These are phyloP conservation scores for Calonectria hongkongensis DNA, from an alignment of 2,329 filamentous ascomycete genomes.

Conservation along the genomic window DNA sequence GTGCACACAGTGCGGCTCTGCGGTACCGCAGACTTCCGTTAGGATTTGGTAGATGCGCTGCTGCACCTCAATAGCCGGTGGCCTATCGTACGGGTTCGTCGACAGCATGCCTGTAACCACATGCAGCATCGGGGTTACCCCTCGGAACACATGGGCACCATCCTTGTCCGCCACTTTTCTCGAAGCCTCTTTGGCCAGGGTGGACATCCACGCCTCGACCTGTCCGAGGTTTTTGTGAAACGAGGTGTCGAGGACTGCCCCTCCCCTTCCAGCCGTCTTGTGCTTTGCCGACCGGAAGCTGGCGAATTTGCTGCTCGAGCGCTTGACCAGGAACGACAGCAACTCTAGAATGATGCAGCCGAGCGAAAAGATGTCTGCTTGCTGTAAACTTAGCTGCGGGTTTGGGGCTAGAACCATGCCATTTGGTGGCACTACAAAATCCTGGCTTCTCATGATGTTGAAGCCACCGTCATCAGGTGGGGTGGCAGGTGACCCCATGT, in stretches of 20 bases:
- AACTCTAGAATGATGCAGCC: slow-evolving; percentile 84
- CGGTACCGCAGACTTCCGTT: slow-evolving; percentile 67
- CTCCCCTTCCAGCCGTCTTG: slow-evolving; percentile 74
- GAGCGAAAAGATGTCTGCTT: slow-evolving; percentile 83
- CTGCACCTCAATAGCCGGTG: slow-evolving; percentile 71
- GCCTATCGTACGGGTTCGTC: slow-evolving; percentile 70
- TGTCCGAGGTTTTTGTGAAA: slow-evolving; percentile 83
- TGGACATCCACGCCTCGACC: slow-evolving; percentile 80
- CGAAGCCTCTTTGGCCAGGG: slow-evolving; percentile 75
- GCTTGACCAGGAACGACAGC: slow-evolving; percentile 81
- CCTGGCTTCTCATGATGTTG: slow-evolving; percentile 60
- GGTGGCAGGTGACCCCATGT: slow-evolving; percentile 52
- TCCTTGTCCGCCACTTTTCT: slow-evolving; percentile 64
- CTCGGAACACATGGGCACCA: slow-evolving; percentile 68
- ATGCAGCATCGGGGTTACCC: slow-evolving; percentile 71
- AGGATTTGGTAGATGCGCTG: slow-evolving; percentile 72
- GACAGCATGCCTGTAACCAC: slow-evolving; percentile 74
- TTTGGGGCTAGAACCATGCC: slow-evolving; percentile 62
- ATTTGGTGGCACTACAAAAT: slow-evolving; percentile 51
- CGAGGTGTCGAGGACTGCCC: slow-evolving; percentile 79
- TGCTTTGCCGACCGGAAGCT: slow-evolving; percentile 80
- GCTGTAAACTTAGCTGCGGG: slow-evolving; percentile 70
- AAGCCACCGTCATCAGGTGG: slow-evolving; percentile 61
- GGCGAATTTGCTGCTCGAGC: slow-evolving; percentile 78
- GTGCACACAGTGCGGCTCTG: slow-evolving; percentile 73